These are phyloP conservation scores for Orbilia blumenaviensis DNA, from an alignment of 2,329 filamentous ascomycete genomes.

Conservation along the genomic window DNA sequence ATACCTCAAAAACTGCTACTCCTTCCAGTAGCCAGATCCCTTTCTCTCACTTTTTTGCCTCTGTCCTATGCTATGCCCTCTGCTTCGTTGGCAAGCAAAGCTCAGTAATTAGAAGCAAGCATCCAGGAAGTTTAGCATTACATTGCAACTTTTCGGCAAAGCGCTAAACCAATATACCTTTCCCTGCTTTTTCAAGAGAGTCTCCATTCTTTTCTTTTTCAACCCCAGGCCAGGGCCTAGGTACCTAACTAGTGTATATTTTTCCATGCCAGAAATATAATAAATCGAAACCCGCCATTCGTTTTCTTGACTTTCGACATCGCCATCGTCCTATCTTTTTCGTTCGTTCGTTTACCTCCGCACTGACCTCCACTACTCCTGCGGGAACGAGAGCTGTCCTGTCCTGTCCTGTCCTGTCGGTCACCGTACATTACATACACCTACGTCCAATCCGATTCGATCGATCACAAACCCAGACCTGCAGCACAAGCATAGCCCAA, in stretches of 20 bases:
- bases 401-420: not conserved
- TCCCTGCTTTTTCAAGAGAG: no score
- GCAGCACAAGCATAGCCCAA: not conserved
- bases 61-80: not conserved
- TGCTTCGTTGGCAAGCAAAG: conserved; percentile 34
- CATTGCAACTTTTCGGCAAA: no score
- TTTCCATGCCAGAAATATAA: conserved; percentile 4
- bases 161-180: no score
- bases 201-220: not conserved
- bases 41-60: not conserved
- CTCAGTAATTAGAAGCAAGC: no score
- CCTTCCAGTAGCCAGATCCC: no score
- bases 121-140: no score
- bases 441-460: not conserved
- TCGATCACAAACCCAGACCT: not conserved
- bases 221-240: no score
- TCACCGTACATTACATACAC: not conserved
- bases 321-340: conserved; percentile 10
- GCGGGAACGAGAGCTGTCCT: no score
- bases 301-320: not conserved
- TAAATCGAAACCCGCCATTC: conserved; percentile 1
- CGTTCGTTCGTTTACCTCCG: not conserved
- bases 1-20: no score
- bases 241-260: no score
- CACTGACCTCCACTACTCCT: not conserved